phyloP scores from a whole-genome alignment of 177 flowering plant genomes.

The Vitis hybrid region DNA sequence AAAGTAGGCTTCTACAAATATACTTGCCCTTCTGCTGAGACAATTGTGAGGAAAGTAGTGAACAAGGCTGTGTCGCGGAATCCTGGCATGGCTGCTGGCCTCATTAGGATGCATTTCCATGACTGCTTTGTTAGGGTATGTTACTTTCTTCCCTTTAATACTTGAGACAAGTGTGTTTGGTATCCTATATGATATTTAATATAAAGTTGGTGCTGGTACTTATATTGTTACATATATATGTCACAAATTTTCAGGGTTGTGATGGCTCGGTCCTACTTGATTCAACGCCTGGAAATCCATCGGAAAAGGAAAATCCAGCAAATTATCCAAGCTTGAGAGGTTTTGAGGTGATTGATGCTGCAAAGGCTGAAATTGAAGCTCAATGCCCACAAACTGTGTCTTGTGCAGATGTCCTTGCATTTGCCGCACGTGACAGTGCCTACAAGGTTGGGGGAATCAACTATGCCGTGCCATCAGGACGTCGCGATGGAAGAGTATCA shows the following conservation, averaged over 20 bases:
- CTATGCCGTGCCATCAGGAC: constrained; percentile 40
- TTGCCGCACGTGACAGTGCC: constrained; percentile 38
- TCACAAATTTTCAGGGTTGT: constrained; percentile 32
- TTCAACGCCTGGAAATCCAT: constrained; percentile 12
- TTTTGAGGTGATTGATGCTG: constrained; percentile 36
- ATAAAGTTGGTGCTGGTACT: background rate
- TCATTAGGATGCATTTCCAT: constrained; percentile 38
- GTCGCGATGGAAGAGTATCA: constrained; percentile 42
- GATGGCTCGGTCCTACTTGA: constrained; percentile 42
- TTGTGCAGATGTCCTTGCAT: constrained; percentile 36
- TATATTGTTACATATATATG: background rate
- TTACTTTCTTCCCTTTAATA: background rate
- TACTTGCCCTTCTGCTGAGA: constrained; percentile 43
- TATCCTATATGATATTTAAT: too few species aligned
- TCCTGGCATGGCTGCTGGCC: constrained; percentile 44
- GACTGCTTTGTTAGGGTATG: constrained; percentile 39
- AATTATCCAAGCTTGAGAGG: constrained; percentile 38
- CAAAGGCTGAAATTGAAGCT: constrained; percentile 29
- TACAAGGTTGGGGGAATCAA: constrained; percentile 26
- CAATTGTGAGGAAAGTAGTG: constrained; percentile 35
- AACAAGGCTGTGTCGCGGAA: constrained; percentile 23
- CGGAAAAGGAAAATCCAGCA: constrained; percentile 34
- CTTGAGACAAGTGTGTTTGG: too few species aligned
- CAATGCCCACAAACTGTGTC: constrained; percentile 37
- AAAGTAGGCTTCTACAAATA: constrained; percentile 30